Conservation (phyloP, 345 rosid species). For the Eucalyptus coolabah region DNA sequence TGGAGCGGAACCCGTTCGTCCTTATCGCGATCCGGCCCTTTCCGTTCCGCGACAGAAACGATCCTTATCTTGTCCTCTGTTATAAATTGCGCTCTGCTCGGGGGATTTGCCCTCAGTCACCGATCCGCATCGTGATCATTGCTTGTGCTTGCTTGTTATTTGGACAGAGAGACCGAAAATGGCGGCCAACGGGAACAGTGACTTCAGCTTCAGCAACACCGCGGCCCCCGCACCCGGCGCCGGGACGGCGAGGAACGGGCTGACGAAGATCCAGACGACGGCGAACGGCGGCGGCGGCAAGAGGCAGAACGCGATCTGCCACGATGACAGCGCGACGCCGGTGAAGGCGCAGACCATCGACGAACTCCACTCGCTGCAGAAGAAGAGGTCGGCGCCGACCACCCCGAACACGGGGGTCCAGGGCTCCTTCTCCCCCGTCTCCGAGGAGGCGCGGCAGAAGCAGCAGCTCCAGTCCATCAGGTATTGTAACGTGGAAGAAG, state of each 20-base stretch:
- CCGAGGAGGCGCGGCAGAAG: constrained; percentile 73
- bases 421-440: constrained; percentile 23
- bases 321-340: constrained; percentile 60
- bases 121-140: not conserved
- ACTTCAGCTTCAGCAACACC: constrained; percentile 10
- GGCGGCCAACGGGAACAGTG: constrained; percentile 25
- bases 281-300: not conserved
- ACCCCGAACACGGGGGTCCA: constrained; percentile 45
- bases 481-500: constrained; percentile 4
- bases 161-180: not conserved
- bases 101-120: not conserved
- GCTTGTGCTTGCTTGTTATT: not conserved
- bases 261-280: constrained; percentile 41
- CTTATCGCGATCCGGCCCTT: not conserved
- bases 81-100: not conserved
- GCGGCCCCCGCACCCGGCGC: not conserved
- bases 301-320: constrained; percentile 37
- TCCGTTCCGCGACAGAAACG: not conserved
- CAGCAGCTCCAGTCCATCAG: constrained; percentile 95
- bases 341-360: constrained; percentile 83
- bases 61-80: not conserved
- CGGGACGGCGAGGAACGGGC: constrained; percentile 15
- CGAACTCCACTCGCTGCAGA: constrained; percentile 91
- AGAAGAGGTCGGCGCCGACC: constrained; percentile 72
- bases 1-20: not conserved